Evolutionary conservation across 257 asterid species (phyloP).

Genomic region (Solanum chmielewskii): DNA sequence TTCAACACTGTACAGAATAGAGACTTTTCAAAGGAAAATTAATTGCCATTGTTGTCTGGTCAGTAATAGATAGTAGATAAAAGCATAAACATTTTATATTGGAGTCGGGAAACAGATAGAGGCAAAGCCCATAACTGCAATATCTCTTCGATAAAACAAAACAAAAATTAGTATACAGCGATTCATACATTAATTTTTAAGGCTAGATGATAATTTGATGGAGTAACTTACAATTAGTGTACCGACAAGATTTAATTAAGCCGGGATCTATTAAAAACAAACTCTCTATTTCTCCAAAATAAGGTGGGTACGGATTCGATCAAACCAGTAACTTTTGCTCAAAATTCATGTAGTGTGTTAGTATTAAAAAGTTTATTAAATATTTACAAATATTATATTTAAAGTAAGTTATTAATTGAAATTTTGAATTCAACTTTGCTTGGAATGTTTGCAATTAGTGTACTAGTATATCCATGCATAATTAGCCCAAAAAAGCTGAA

Average conservation of each 20-base stretch:
- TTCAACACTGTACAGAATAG: neutral
- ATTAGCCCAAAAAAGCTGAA: neutral
- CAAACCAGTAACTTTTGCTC: neutral
- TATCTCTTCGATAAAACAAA: neutral
- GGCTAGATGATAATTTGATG: neutral
- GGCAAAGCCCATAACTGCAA: neutral
- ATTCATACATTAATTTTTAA: neutral
- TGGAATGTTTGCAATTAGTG: neutral
- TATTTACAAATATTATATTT: no score
- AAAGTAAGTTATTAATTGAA: no score
- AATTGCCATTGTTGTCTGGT: neutral
- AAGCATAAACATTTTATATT: neutral
- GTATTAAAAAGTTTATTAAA: no score
- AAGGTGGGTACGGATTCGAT: no score
- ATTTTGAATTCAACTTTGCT: no score
- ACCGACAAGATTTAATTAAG: neutral
- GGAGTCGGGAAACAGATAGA: neutral
- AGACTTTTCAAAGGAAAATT: neutral
- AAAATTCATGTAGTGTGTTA: no score
- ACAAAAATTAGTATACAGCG: neutral
- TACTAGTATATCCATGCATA: neutral
- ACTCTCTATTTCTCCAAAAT: no score
- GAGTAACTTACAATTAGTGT: neutral
- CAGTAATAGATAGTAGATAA: neutral
- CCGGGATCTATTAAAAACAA: neutral